Base-by-base conservation (phyloP, 2,329 filamentous ascomycete genomes). In the Cryphonectria naterciae region DNA sequence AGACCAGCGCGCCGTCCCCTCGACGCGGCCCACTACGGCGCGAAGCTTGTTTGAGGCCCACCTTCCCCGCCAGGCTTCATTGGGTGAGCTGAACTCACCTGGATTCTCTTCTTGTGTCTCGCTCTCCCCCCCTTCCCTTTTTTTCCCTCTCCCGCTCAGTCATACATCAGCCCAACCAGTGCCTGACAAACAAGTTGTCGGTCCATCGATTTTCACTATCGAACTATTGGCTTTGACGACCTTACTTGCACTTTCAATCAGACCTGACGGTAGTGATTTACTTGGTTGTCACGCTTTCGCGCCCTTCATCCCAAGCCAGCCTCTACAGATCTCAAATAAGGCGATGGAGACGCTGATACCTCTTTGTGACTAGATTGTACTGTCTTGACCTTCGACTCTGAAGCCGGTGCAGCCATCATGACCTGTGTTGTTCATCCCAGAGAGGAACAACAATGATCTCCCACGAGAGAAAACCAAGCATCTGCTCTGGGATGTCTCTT, bases 21-120 rank as follows among this genome's bases (percentile, higher is more conserved):
- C 15, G n/a, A 25, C 41, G 8, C 35, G 49, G 8, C 58, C 70
- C 67, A 60, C 46, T 64, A 17, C 39, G 60, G 65, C 61, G 52
- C 52, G 37, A 68, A 52, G 56, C 37, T 68, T 56, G 69, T 71
- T 58, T 68, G 46, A 65, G 39, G 52, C 46, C 62, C 35, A 39
- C 7, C 41, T n/a, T n/a, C 35, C 15, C n/a, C 58, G 58, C 68
- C 54, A 37, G 58, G n/a, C 35, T 43, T 35, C 17, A 70, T 72
- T 72, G 70, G 70, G 58, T 58, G 64, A 64, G 60, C 63, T n/a
- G 46, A 49, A 10, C 22, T 49, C 46, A 22, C 10, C 46, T 49
- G 7, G 19, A 6, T 8, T 49, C 25, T 19, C 54, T 58, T 15
- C 11, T 13, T 32, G 32, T 4, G 1, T 39, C 37, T 13, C 37